phyloP scores from a whole-genome alignment of 2,329 filamentous ascomycete species.

The Raffaelea ambrosiae region DNA sequence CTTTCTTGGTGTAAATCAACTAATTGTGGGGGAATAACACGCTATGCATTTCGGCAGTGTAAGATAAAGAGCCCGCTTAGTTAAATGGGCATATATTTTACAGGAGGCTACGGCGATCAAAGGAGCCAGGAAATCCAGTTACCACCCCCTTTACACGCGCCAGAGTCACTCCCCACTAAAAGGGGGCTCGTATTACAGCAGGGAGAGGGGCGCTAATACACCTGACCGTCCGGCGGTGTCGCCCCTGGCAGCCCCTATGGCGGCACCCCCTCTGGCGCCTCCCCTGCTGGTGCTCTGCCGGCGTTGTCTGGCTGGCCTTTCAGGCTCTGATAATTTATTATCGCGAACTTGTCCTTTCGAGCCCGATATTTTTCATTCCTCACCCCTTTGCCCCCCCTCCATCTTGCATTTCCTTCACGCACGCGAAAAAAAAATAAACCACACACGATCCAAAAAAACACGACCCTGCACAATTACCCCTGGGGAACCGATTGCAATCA shows the following conservation, averaged over 20 bases:
- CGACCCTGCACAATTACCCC: too few relatives aligned
- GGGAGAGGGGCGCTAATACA: conserved; percentile 1
- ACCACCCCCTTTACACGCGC: background rate
- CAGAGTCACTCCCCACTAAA: conserved; percentile 5
- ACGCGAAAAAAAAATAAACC: background rate
- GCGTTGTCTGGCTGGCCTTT: too few relatives aligned
- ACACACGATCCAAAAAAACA: background rate
- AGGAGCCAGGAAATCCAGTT: background rate
- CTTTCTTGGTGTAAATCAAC: too few relatives aligned
- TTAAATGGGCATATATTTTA: too few relatives aligned
- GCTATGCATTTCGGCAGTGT: too few relatives aligned
- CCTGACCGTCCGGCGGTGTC: too few relatives aligned
- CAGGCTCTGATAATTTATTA: conserved; percentile 1
- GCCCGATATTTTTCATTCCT: background rate
- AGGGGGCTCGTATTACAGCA: background rate
- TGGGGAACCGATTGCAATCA: background rate
- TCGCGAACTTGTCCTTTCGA: conserved; percentile 15
- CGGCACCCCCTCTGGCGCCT: too few relatives aligned
- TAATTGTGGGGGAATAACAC: background rate
- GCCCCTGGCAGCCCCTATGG: background rate
- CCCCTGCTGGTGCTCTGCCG: too few relatives aligned
- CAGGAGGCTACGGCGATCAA: too few relatives aligned
- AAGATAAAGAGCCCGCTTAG: too few relatives aligned
- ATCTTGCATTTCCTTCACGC: background rate
- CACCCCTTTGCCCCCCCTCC: background rate